Base-by-base conservation (phyloP, 78 protist species). In the Tieghemostelium lacteum region DNA sequence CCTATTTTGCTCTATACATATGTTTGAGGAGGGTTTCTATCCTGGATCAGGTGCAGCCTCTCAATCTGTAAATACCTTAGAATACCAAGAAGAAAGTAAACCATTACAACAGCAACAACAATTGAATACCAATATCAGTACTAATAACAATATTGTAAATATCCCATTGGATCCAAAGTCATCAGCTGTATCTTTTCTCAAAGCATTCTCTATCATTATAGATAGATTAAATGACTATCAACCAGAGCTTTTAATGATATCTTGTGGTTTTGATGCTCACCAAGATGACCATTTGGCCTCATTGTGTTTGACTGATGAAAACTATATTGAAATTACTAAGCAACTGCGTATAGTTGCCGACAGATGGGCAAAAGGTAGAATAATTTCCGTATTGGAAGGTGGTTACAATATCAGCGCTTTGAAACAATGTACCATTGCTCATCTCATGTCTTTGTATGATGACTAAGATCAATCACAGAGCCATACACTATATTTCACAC, bases 261-360 rank as follows among this genome's bases (percentile, higher is more conserved):
- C 89, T 2, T 80, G 92, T 57, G 94, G 94, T 31, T 91, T 91
- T 37, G 94, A 91, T 66, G 87, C 91, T 0, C 94, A 91, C 31
- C 49, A 69, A 22, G 78, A 83, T 16, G 91, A 83, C 39, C 57
- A 58, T 58, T 58, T 83, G n/a, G 91, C 91, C 0, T 83, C 91
- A 8, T 50, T 83, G 6, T 83, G 91, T 40, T 33, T 83, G 12
- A 31, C 40, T 6, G 91, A 83, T 12, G 91, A 83, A 57, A 55
- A 86, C 37, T 86, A 75, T 61, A 54, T 67, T 1, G 93, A 73
- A 26, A 86, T 86, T 3, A 86, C 93, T 8, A 50, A 57, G 49
- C 45, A 57, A 10, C 49, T 86, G 8, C 31, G 75, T n/a, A 64
- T 52, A 73, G 76, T 75, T 17, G 93, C 93, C 0, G 87, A 75